Conservation (phyloP, 2,329 filamentous ascomycete species). For the Samsoniella hepiali region DNA sequence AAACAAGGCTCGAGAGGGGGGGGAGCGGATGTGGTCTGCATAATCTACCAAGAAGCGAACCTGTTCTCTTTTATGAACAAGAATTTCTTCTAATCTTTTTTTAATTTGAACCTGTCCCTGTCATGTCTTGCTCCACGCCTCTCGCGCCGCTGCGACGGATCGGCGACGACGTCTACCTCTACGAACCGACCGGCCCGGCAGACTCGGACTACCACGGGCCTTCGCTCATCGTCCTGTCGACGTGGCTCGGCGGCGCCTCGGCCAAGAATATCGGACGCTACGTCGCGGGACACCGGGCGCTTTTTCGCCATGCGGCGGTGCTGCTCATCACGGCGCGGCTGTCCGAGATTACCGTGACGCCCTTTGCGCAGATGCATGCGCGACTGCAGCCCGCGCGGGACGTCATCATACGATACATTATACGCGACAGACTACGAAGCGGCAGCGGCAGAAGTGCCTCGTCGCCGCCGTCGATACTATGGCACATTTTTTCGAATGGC, state of each 20-base stretch:
- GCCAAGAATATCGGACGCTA: constrained; percentile 8
- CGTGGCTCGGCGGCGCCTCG: constrained; percentile 18
- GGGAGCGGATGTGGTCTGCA: not conserved
- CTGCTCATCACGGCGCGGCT: constrained; percentile 17
- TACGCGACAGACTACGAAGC: not conserved
- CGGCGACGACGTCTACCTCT: constrained; percentile 16
- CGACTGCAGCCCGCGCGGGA: constrained; percentile 15
- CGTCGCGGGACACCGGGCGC: constrained; percentile 2
- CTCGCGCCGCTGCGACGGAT: constrained; percentile 10
- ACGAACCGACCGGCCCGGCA: constrained; percentile 6
- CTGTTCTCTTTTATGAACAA: no score
- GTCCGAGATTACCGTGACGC: constrained; percentile 17
- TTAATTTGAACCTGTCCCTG: not conserved
- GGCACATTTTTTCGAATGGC: constrained; percentile 17
- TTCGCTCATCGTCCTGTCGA: constrained; percentile 14
- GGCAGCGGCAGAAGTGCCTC: no score
- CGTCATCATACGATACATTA: constrained; percentile 4
- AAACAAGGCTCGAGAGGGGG: not conserved
- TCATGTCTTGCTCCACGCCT: constrained; percentile 7
- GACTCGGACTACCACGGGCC: not conserved
- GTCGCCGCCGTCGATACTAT: constrained; percentile 5
- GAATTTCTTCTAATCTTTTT: not conserved
- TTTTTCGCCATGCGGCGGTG: constrained; percentile 10
- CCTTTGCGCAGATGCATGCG: constrained; percentile 16
- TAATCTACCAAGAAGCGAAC: no score